Percentiles rank a stretch among this genome's conserved stretches.
phyloP scores from a whole-genome alignment of 1,139 yeast species.

The Suhomyces coccinellae region DNA sequence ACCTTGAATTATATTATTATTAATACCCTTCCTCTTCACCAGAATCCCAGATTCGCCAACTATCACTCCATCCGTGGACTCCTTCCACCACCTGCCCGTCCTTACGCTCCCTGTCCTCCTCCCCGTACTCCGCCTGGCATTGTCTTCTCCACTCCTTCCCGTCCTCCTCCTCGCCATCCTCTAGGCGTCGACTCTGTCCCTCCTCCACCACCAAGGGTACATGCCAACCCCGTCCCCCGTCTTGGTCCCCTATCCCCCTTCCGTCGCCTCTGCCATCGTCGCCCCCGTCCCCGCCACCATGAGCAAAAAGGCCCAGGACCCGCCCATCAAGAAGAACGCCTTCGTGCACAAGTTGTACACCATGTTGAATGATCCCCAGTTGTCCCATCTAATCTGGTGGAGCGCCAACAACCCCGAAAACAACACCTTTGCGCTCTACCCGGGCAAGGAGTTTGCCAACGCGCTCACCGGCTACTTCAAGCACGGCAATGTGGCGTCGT shows the following conservation, averaged over 20 bases:
- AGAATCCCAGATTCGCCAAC: neutral
- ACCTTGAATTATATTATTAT: slow-evolving; percentile 6
- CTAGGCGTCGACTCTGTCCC: neutral
- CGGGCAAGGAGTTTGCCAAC: slow-evolving; percentile 50
- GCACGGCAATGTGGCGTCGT: slow-evolving; percentile 49
- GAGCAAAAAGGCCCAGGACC: slow-evolving; percentile 19
- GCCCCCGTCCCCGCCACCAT: slow-evolving; percentile 7
- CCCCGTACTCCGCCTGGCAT: neutral
- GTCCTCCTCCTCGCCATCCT: neutral
- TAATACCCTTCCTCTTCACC: slow-evolving; percentile 10
- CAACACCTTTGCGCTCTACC: slow-evolving; percentile 62
- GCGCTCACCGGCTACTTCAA: slow-evolving; percentile 46
- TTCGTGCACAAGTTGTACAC: slow-evolving; percentile 63
- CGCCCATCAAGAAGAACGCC: slow-evolving; percentile 54
- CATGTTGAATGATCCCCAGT: slow-evolving; percentile 56
- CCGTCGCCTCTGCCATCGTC: neutral
- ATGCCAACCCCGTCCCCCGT: neutral
- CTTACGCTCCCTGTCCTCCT: neutral
- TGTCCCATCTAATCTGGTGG: slow-evolving; percentile 71
- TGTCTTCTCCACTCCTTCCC: neutral
- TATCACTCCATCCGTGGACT: neutral
- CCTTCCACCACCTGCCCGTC: neutral
- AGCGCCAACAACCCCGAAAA: slow-evolving; percentile 56
- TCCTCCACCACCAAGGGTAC: neutral
- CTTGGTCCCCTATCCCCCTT: neutral